Base-by-base conservation (phyloP, 352 stramenopile species). In the Phytophthora chlamydospora region DNA sequence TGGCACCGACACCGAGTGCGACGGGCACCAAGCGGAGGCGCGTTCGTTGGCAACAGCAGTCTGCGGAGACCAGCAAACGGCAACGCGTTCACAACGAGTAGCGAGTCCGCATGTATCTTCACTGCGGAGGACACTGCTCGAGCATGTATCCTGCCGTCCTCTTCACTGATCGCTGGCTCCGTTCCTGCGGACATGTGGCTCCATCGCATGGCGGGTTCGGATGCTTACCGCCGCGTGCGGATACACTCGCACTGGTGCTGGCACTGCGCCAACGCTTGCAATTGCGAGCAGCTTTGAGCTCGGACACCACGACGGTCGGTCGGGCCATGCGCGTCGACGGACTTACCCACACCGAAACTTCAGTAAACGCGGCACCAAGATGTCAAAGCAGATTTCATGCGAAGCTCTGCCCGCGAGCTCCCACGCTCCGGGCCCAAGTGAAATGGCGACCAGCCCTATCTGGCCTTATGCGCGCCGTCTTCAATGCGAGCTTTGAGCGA, bases 301-400 rank as follows among this genome's bases (percentile, higher is more conserved):
- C 24, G 24, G 24, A 29, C 4, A 29, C 24, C 24, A 29, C 24
- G 24, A 29, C 24, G 24, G 24, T 29, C 21, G 21, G 21, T n/a
- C n/a, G 21, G 21, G 21, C 21, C 24, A 29, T 6, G 24, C 24
- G 24, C 24, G 24, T 6, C 24, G 24, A 29, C 24, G 24, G 24
- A 29, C 24, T 29, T 29, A 24, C 19, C 10, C 13, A 14, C 61
- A 45, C 59, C 51, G 52, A 68, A 58, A 68, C 44, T 68, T 68
- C 53, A 58, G 60, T 12, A 64, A 69, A 45, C 24, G 35, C 21
- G 40, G 6, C 55, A 66, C 62, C 41, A 70, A 55, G 62, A 66
- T 70, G 62, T 66, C 47, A 62, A 59, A 5, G 55, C 62, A 66
- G 56, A 33, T 57, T 58, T 7, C 62, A 65, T 70, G 62, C 54